Evolutionary conservation across 176 grass and related monocot species (phyloP).

Genomic region (Carex cristatella): DNA sequence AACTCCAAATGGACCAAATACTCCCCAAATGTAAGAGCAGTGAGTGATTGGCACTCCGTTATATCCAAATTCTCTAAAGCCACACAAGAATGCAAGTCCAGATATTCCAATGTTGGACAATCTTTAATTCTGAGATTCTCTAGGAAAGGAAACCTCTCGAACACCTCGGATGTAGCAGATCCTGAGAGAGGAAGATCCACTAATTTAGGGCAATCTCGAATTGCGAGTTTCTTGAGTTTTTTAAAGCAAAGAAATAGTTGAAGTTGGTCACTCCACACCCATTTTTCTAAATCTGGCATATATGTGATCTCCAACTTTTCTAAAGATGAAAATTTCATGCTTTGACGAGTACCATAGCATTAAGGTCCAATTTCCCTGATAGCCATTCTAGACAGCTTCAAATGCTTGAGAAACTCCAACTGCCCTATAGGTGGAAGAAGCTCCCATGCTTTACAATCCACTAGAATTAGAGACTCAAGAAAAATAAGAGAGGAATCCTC

Average conservation of each 20-base stretch:
- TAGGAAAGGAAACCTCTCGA: constrained; percentile 1
- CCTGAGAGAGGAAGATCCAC: constrained; percentile 11
- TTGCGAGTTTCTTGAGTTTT: neutral
- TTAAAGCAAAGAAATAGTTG: constrained; percentile 16
- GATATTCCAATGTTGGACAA: neutral
- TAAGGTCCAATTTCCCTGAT: neutral
- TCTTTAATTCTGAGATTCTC: neutral
- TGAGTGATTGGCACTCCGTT: fast-evolving
- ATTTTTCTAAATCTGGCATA: constrained; percentile 9
- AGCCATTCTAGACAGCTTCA: neutral
- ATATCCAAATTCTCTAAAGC: constrained; percentile 18
- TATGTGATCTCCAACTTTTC: constrained; percentile 10
- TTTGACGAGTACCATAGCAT: neutral
- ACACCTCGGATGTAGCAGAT: neutral
- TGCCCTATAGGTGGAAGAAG: neutral
- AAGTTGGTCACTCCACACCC: neutral
- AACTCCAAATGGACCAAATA: neutral
- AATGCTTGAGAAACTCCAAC: neutral
- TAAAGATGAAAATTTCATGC: constrained; percentile 10
- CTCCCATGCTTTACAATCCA: constrained; percentile 9
- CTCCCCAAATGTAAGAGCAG: neutral
- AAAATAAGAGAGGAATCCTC: neutral
- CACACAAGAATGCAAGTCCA: constrained; percentile 2
- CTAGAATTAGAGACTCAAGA: constrained; percentile 25
- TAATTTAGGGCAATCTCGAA: neutral